phyloP scores from a whole-genome alignment of 2,329 filamentous ascomycete genomes.

The Neonectria coccinea region DNA sequence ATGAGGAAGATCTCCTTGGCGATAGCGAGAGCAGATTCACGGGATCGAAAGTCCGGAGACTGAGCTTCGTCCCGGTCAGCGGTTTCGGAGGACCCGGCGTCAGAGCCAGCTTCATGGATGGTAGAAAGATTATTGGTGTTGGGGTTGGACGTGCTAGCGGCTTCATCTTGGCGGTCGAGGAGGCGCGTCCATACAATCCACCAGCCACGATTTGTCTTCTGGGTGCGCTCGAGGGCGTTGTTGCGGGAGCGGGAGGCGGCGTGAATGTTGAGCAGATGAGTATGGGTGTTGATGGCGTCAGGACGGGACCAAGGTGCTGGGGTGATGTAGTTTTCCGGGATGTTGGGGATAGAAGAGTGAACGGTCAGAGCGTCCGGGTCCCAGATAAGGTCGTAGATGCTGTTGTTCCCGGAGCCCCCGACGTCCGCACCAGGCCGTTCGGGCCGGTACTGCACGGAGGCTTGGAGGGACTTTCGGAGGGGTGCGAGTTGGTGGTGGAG shows the following conservation, averaged over 20 bases:
- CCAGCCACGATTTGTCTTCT: constrained; percentile 75
- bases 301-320: constrained; percentile 65
- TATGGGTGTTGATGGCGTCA: constrained; percentile 74
- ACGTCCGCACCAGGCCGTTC: constrained; percentile 54
- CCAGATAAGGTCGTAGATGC: constrained; percentile 73
- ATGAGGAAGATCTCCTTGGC: constrained; percentile 73
- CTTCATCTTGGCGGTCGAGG: constrained; percentile 51
- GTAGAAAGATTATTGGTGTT: constrained; percentile 40
- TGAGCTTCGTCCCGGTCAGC: constrained; percentile 13
- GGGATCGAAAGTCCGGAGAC: background rate
- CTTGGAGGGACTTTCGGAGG: constrained; percentile 66
- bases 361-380: constrained; percentile 67
- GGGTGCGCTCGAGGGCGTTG: constrained; percentile 69
- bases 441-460: constrained; percentile 68
- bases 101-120: constrained; percentile 44
- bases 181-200: constrained; percentile 77
- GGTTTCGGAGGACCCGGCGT: constrained; percentile 17
- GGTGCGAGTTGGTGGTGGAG: constrained; percentile 71
- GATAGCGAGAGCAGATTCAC: constrained; percentile 43
- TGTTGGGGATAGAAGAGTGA: constrained; percentile 74
- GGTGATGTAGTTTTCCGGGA: constrained; percentile 60
- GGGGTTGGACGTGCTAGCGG: constrained; percentile 23
- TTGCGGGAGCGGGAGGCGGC: constrained; percentile 55
- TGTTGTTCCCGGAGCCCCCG: constrained; percentile 46
- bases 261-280: constrained; percentile 71